phyloP scores from a whole-genome alignment of 2,329 filamentous ascomycete species.

The Pleoardoris graminearum region DNA sequence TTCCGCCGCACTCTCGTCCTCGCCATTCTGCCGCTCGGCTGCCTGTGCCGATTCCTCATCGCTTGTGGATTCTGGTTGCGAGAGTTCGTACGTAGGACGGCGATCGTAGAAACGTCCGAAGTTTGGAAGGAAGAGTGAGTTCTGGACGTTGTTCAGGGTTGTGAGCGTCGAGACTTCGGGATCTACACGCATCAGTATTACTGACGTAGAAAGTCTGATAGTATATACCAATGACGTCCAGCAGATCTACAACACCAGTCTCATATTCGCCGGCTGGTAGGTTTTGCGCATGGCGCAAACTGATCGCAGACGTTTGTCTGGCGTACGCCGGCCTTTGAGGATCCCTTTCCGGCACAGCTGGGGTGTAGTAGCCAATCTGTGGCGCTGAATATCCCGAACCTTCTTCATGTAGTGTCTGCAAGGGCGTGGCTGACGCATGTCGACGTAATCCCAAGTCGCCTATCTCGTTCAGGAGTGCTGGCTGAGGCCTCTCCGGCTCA shows the following conservation, averaged over 20 bases:
- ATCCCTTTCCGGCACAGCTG: constrained; percentile 16
- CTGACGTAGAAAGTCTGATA: not conserved
- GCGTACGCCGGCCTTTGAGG: constrained; percentile 22
- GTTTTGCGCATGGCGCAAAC: constrained; percentile 26
- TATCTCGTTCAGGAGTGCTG: constrained; percentile 17
- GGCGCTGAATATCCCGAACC: constrained; percentile 13
- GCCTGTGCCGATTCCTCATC: constrained; percentile 30
- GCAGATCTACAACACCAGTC: constrained; percentile 64
- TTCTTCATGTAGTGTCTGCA: constrained; percentile 42
- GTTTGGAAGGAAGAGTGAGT: constrained; percentile 83
- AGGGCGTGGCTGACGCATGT: constrained; percentile 30
- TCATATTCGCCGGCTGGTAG: constrained; percentile 55
- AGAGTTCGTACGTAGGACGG: constrained; percentile 75
- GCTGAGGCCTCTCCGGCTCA: constrained; percentile 35
- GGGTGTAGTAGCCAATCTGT: constrained; percentile 17
- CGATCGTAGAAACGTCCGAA: constrained; percentile 75
- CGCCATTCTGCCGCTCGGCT: constrained; percentile 8
- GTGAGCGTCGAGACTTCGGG: constrained; percentile 82
- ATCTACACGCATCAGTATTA: constrained; percentile 55
- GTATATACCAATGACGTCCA: constrained; percentile 68
- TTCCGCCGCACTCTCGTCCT: constrained; percentile 18
- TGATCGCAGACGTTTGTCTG: constrained; percentile 31
- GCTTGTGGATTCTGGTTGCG: constrained; percentile 50
- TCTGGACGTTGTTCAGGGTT: constrained; percentile 88
- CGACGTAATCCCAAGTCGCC: constrained; percentile 34